A percentile compares a stretch with the other conserved stretches of the same genome.
phyloP scores from a whole-genome alignment of 1,284 basidiomycete genomes.

The Neonothopanus nambi region DNA sequence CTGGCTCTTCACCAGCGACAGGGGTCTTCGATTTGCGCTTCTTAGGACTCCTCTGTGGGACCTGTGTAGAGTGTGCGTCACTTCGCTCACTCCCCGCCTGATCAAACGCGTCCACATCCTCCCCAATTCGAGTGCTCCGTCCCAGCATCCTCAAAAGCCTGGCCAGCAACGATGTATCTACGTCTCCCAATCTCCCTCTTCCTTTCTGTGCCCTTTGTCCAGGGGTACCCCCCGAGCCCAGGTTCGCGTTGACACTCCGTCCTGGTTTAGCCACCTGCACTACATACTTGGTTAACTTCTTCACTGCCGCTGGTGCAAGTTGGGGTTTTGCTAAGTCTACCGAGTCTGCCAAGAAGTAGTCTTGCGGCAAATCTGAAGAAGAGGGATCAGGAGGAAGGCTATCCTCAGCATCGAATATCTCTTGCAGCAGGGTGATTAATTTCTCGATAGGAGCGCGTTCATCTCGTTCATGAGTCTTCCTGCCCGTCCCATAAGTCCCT shows the following conservation, averaged over 20 bases:
- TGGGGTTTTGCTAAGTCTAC: constrained; percentile 58
- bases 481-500: not conserved
- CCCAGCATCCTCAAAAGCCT: constrained; percentile 77
- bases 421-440: constrained; percentile 60
- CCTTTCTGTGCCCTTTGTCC: constrained; percentile 15
- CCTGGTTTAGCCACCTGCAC: constrained; percentile 67
- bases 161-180: constrained; percentile 61
- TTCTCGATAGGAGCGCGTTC: constrained; percentile 13
- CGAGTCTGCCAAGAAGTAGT: constrained; percentile 69
- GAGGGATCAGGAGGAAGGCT: constrained; percentile 66
- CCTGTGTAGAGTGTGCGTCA: constrained; percentile 40
- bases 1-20: constrained; percentile 29
- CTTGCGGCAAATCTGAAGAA: constrained; percentile 52
- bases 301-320: constrained; percentile 58
- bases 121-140: constrained; percentile 70
- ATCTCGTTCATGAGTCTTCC: constrained; percentile 6
- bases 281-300: constrained; percentile 70
- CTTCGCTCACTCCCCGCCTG: not conserved
- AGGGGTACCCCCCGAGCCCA: constrained; percentile 45
- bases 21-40: constrained; percentile 32
- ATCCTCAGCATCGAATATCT: constrained; percentile 90
- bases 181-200: constrained; percentile 60
- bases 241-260: constrained; percentile 49
- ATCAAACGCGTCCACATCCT: constrained; percentile 71
- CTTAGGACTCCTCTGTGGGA: constrained; percentile 38